Evolutionary conservation across 2,329 filamentous ascomycete species (phyloP).

Genomic region (Pseudogymnoascus sp.): DNA sequence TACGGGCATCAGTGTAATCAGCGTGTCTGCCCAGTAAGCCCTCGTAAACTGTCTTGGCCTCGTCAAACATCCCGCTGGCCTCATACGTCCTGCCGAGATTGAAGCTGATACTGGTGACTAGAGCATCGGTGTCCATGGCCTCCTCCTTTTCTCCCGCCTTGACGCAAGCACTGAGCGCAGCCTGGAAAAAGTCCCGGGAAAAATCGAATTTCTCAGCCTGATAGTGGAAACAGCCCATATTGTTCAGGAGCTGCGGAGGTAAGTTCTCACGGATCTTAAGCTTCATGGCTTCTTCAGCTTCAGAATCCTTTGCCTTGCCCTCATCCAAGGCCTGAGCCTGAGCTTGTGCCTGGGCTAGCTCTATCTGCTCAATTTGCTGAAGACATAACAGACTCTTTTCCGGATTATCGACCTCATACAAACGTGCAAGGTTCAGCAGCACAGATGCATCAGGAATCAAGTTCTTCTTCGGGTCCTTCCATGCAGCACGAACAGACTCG

Average conservation of each 20-base stretch:
- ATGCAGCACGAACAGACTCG: slow-evolving; percentile 75
- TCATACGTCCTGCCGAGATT: slow-evolving; percentile 93
- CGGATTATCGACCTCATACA: slow-evolving; percentile 79
- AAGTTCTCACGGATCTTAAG: slow-evolving; percentile 65
- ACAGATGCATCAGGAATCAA: slow-evolving; percentile 76
- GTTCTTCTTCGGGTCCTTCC: slow-evolving; percentile 89
- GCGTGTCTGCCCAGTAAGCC: slow-evolving; percentile 74
- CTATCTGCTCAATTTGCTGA: slow-evolving; percentile 84
- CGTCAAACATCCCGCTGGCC: slow-evolving; percentile 67
- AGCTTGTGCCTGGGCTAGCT: slow-evolving; percentile 53
- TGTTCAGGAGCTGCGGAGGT: slow-evolving; percentile 88
- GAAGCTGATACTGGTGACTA: slow-evolving; percentile 94
- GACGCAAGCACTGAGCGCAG: slow-evolving; percentile 81
- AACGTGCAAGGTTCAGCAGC: slow-evolving; percentile 78
- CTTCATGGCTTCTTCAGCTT: slow-evolving; percentile 53
- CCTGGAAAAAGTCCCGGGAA: slow-evolving; percentile 83
- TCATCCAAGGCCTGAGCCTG: slow-evolving; percentile 49
- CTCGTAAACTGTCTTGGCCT: slow-evolving; percentile 84
- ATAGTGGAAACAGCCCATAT: slow-evolving; percentile 93
- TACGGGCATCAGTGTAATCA: slow-evolving; percentile 87
- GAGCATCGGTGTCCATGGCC: slow-evolving; percentile 74
- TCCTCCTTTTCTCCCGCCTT: slow-evolving; percentile 69
- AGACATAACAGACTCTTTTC: slow-evolving; percentile 91
- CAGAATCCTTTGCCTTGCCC: slow-evolving; percentile 52
- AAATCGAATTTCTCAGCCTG: slow-evolving; percentile 73